A percentile compares a stretch with the other conserved stretches of the same genome.
These are phyloP conservation scores for Pistacia atlantica DNA, from an alignment of 345 rosid genomes.

Conservation along the genomic window DNA sequence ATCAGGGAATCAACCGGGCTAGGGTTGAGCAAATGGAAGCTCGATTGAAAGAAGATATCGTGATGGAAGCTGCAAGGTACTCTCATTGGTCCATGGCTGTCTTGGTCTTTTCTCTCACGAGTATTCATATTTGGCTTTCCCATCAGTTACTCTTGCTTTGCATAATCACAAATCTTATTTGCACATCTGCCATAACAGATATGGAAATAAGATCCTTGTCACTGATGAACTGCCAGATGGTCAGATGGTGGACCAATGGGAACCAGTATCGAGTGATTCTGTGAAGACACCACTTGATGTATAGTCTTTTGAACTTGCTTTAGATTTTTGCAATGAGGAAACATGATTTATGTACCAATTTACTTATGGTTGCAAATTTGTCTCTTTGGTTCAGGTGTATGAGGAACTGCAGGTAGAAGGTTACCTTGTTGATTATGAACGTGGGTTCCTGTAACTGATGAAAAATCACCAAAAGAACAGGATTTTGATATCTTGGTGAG, in stretches of 20 bases:
- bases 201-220: constrained; percentile 96
- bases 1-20: constrained; percentile 84
- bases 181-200: constrained; percentile 56
- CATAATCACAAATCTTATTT: constrained; percentile 23
- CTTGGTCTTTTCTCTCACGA: background rate
- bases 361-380: constrained; percentile 23
- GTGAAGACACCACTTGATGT: constrained; percentile 95
- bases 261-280: constrained; percentile 80
- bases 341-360: constrained; percentile 14
- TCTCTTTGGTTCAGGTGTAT: constrained; percentile 58
- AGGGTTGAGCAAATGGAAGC: constrained; percentile 98
- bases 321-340: constrained; percentile 13
- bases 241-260: constrained; percentile 99
- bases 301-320: constrained; percentile 26
- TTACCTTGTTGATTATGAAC: constrained; percentile 85
- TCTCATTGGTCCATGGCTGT: constrained; percentile 15
- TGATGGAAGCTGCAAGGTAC: constrained; percentile 90
- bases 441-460: constrained; percentile 97
- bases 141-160: constrained; percentile 17
- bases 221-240: constrained; percentile 99
- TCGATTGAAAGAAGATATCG: constrained; percentile 85
- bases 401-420: constrained; percentile 88
- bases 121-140: background rate
- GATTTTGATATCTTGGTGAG: constrained; percentile 92
- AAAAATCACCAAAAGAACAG: constrained; percentile 88